phyloP scores from a whole-genome alignment of 2,329 filamentous ascomycete species.

The Venturia aucupariae region DNA sequence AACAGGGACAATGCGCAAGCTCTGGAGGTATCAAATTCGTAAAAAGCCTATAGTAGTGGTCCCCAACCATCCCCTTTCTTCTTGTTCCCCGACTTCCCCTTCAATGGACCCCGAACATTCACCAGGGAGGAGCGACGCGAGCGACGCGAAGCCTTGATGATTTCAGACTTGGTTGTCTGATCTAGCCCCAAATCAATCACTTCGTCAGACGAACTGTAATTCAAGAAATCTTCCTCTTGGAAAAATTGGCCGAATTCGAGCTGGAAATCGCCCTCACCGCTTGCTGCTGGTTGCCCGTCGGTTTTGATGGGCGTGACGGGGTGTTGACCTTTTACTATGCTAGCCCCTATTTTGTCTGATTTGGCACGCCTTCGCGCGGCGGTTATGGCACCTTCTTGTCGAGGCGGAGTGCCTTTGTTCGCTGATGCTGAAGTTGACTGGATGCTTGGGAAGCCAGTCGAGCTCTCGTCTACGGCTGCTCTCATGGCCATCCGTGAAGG shows the following conservation, averaged over 20 bases:
- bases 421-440: neutral
- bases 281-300: neutral
- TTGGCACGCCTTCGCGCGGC: neutral
- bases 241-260: neutral
- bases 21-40: neutral
- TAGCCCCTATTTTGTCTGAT: neutral
- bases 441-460: neutral
- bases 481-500: conserved; percentile 3
- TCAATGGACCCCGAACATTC: neutral
- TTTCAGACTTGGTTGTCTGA: neutral
- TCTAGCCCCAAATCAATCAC: neutral
- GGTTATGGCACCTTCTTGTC: neutral
- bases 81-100: neutral
- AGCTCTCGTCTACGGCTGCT: neutral
- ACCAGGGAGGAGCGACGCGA: neutral
- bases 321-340: neutral
- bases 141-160: neutral
- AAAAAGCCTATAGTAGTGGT: neutral
- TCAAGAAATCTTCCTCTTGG: neutral
- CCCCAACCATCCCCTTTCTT: neutral
- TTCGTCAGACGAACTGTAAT: neutral
- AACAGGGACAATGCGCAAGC: neutral
- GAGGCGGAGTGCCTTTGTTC: neutral
- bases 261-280: neutral
- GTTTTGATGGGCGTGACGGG: neutral